phyloP scores from a whole-genome alignment of 805 yeast genomes.

The Saccharomycopsis amapae region DNA sequence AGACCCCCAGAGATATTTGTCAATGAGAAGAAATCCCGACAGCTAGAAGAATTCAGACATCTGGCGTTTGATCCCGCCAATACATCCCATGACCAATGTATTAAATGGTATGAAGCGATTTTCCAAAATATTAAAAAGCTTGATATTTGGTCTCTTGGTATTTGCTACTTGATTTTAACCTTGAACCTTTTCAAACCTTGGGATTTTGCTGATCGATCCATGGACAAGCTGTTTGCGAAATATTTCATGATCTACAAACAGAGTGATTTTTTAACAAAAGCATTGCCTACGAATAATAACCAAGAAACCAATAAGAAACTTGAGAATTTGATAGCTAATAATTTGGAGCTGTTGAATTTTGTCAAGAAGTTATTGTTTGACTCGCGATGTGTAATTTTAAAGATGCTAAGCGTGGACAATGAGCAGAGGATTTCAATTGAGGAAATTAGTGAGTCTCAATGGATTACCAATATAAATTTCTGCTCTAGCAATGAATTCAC shows the following conservation, averaged over 20 bases:
- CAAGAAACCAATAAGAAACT: conserved; percentile 16
- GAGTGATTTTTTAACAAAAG: background rate
- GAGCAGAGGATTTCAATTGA: background rate
- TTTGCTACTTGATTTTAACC: conserved; percentile 14
- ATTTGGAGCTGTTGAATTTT: conserved; percentile 9
- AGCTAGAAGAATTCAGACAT: background rate
- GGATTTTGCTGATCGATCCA: conserved; percentile 15
- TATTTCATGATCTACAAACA: conserved; percentile 3
- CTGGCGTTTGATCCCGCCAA: background rate
- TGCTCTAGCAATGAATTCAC: conserved; percentile 10
- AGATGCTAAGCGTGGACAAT: conserved; percentile 15
- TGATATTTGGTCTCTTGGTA: conserved; percentile 20
- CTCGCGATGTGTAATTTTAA: conserved; percentile 5
- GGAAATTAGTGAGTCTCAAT: conserved; percentile 6
- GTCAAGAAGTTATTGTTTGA: conserved; percentile 11
- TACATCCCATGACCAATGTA: background rate
- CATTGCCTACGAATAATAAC: conserved; percentile 15
- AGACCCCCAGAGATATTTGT: conserved; percentile 20
- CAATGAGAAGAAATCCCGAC: conserved; percentile 6
- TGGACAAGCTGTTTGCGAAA: conserved; percentile 12
- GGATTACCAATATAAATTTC: conserved; percentile 18
- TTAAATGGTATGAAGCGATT: conserved; percentile 1
- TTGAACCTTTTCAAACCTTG: conserved; percentile 18
- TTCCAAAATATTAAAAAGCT: conserved; percentile 3
- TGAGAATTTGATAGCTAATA: conserved; percentile 12